Evolutionary conservation across 768 basidiomycete species (phyloP).

Genomic region (Lentinula sp.): DNA sequence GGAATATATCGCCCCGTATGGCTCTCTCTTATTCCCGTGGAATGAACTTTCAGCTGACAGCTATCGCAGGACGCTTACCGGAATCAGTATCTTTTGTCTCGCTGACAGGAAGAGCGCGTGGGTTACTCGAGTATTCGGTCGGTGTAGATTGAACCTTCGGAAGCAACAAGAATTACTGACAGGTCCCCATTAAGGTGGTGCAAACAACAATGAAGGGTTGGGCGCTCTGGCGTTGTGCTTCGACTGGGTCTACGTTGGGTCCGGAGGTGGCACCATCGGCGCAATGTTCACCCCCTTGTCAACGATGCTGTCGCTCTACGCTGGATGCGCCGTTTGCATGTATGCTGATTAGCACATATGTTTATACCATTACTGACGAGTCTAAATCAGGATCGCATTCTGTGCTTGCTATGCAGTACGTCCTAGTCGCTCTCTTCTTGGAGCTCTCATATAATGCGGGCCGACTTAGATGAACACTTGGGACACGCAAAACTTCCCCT

Average conservation of each 20-base stretch:
- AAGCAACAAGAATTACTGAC: not conserved
- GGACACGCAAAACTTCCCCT: conserved; percentile 26
- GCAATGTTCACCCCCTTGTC: conserved; percentile 37
- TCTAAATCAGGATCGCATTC: conserved; percentile 16
- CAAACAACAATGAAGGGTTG: conserved; percentile 37
- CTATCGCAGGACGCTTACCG: conserved; percentile 35
- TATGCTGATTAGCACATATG: not conserved
- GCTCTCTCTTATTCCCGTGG: not conserved
- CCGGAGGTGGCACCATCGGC: conserved; percentile 14
- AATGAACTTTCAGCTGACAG: not conserved
- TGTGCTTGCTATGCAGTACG: conserved; percentile 16
- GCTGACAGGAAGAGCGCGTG: conserved; percentile 40
- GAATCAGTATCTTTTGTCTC: conserved; percentile 55
- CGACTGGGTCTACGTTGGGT: conserved; percentile 47
- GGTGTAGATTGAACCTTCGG: not conserved
- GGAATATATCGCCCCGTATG: conserved; percentile 15
- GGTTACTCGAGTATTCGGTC: conserved; percentile 52
- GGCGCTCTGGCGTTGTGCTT: conserved; percentile 42
- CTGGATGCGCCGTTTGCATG: conserved; percentile 40
- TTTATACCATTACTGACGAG: not conserved
- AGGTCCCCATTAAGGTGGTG: conserved; percentile 15
- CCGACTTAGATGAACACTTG: conserved; percentile 10
- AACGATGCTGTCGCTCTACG: conserved; percentile 37
- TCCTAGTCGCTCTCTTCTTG: not conserved
- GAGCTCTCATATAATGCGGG: not conserved